Conservation (phyloP, 257 asterid species). For the Oldenlandia corymbosa region DNA sequence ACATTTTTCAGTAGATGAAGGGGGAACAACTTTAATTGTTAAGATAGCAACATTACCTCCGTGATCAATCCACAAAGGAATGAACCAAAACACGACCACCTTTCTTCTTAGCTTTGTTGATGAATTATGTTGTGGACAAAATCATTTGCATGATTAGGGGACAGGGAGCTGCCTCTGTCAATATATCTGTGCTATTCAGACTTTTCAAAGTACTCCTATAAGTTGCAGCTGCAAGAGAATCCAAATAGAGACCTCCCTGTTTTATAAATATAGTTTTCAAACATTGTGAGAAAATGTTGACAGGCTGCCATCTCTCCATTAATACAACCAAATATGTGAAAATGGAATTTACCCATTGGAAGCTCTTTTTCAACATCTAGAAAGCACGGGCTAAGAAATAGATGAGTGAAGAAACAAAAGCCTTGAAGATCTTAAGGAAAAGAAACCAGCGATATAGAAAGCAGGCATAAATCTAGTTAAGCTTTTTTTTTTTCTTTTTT, state of each 20-base stretch:
- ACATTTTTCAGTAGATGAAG: not conserved
- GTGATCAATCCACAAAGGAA: constrained; percentile 76
- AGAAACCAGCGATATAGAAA: too few relatives aligned
- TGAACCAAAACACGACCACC: constrained; percentile 78
- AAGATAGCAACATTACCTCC: constrained; percentile 51
- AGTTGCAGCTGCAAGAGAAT: constrained; percentile 79
- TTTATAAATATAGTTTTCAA: too few relatives aligned
- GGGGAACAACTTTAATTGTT: not conserved
- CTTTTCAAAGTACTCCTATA: constrained; percentile 44
- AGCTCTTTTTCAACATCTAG: too few relatives aligned
- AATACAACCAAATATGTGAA: too few relatives aligned
- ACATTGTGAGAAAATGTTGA: too few relatives aligned
- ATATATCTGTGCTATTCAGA: constrained; percentile 57
- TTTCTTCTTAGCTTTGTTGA: constrained; percentile 56
- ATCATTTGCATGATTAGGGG: constrained; percentile 50
- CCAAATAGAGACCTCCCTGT: constrained; percentile 84
- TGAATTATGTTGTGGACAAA: constrained; percentile 66
- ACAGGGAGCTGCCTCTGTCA: constrained; percentile 48
- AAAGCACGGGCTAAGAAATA: too few relatives aligned
- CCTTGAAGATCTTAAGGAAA: too few relatives aligned
- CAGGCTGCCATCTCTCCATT: too few relatives aligned
- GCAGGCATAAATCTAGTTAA: too few relatives aligned
- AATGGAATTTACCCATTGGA: too few relatives aligned
- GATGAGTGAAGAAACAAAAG: too few relatives aligned
- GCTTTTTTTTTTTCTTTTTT: too few relatives aligned